Evolutionary conservation across 768 basidiomycete species (phyloP).

Genomic region (Omphalotus guepiniiformis): DNA sequence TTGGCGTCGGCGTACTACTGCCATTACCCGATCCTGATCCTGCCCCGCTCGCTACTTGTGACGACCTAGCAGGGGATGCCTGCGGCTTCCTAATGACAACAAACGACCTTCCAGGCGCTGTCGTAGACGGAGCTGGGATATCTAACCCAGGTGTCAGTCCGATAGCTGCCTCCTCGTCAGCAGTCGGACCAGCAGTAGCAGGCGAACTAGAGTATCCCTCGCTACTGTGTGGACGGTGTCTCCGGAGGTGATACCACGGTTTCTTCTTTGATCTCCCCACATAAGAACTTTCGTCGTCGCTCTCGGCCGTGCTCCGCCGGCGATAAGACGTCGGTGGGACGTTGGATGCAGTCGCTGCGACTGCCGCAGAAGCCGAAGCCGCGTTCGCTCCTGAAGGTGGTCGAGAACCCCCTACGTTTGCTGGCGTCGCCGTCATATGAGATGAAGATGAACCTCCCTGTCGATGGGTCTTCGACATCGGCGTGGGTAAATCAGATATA

Average conservation of each 20-base stretch:
- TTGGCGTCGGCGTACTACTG: not conserved
- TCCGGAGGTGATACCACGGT: slow-evolving; percentile 65
- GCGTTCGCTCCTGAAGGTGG: slow-evolving; percentile 4
- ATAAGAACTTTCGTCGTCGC: slow-evolving; percentile 38
- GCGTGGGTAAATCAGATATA: slow-evolving; percentile 23
- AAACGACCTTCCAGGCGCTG: slow-evolving; percentile 50
- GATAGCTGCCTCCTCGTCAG: slow-evolving; percentile 22
- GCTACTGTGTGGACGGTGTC: slow-evolving; percentile 57
- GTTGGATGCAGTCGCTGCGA: not conserved
- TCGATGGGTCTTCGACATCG: too few relatives aligned
- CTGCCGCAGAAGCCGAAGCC: not conserved
- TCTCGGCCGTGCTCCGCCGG: slow-evolving; percentile 14
- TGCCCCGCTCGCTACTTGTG: slow-evolving; percentile 20
- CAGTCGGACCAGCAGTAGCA: slow-evolving; percentile 17
- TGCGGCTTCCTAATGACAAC: slow-evolving; percentile 66
- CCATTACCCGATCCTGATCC: not conserved
- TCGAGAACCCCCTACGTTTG: slow-evolving; percentile 10
- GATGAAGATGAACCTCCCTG: slow-evolving; percentile 13
- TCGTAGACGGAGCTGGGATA: slow-evolving; percentile 22
- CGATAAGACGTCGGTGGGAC: slow-evolving; percentile 11
- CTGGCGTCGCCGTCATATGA: slow-evolving; percentile 13
- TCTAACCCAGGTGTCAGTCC: too few relatives aligned
- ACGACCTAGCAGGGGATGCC: slow-evolving; percentile 29
- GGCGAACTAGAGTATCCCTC: slow-evolving; percentile 35
- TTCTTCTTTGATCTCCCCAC: slow-evolving; percentile 53